Evolutionary conservation across 129 eudicot species (phyloP).

Genomic region (Flaveria brownii): DNA sequence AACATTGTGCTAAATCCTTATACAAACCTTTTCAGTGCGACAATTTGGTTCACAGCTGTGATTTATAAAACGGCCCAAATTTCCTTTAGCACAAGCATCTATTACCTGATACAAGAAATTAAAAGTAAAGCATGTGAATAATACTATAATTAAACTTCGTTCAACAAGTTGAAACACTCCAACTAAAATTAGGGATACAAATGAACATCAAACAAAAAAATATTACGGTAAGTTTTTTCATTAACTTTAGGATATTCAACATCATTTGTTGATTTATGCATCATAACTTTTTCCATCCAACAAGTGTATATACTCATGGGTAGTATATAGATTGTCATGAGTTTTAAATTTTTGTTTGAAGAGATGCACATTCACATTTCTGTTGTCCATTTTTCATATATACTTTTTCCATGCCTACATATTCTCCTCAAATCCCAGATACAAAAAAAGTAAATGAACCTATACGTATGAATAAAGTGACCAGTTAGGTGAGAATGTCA

Average conservation of each 20-base stretch:
- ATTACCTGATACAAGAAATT: constrained; percentile 63
- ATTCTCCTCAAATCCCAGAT: background rate
- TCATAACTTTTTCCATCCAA: constrained; percentile 2
- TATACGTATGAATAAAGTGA: background rate
- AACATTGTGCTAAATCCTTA: constrained; percentile 4
- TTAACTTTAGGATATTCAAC: background rate
- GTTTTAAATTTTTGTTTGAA: background rate
- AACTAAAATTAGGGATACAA: background rate
- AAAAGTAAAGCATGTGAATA: constrained; percentile 8
- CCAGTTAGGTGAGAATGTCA: background rate
- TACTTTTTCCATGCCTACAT: background rate
- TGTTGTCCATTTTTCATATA: background rate
- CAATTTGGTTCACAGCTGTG: constrained; percentile 99
- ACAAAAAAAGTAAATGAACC: background rate
- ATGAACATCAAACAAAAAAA: background rate
- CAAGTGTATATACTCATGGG: too few relatives aligned
- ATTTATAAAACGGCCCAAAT: constrained; percentile 92
- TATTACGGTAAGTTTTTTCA: background rate
- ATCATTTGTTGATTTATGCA: constrained; percentile 8
- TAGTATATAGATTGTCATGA: background rate
- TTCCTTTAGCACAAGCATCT: constrained; percentile 97
- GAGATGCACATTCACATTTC: background rate
- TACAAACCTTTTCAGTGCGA: constrained; percentile 87
- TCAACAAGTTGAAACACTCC: background rate
- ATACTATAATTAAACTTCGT: background rate